Conservation (phyloP, 495 filamentous ascomycete genomes). For the Letharia columbiana region DNA sequence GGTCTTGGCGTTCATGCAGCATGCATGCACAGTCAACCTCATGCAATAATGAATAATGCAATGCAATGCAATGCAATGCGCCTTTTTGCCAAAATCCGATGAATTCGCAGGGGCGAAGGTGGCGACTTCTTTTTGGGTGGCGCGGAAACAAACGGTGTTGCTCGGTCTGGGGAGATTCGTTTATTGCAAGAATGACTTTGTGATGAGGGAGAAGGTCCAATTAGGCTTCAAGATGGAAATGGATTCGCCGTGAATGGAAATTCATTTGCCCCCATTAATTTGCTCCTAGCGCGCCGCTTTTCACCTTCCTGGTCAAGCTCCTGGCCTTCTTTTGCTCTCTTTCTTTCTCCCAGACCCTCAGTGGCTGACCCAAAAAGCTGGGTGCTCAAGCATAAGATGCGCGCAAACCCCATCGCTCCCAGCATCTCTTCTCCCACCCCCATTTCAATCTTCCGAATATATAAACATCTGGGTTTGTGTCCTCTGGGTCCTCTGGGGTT, state of each 20-base stretch:
- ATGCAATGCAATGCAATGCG: not conserved
- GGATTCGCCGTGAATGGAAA: constrained; percentile 6
- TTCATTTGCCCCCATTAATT: constrained; percentile 2
- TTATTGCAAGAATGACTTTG: not conserved
- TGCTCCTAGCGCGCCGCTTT: constrained; percentile 2
- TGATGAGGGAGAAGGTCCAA: constrained; percentile 5
- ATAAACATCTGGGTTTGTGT: not conserved
- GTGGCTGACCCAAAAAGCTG: not conserved
- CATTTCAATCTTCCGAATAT: not conserved
- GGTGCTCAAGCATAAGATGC: constrained; percentile 13
- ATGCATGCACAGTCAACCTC: constrained; percentile 3
- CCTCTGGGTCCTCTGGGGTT: not conserved
- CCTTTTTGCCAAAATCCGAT: constrained; percentile 1
- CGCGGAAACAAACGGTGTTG: not conserved
- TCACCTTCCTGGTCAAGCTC: not conserved
- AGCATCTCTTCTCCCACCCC: not conserved
- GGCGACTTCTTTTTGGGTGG: constrained; percentile 6
- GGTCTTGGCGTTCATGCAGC: constrained; percentile 1
- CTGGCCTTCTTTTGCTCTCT: not conserved
- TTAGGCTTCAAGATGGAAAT: constrained; percentile 3
- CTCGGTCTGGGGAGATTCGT: not conserved
- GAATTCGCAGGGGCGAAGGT: not conserved
- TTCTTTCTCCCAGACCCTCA: not conserved
- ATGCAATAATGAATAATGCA: not conserved
- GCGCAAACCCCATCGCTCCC: constrained; percentile 10